These are phyloP conservation scores for Trichomonascaceae sp. DNA, from an alignment of 1,139 yeast species.

Conservation along the genomic window DNA sequence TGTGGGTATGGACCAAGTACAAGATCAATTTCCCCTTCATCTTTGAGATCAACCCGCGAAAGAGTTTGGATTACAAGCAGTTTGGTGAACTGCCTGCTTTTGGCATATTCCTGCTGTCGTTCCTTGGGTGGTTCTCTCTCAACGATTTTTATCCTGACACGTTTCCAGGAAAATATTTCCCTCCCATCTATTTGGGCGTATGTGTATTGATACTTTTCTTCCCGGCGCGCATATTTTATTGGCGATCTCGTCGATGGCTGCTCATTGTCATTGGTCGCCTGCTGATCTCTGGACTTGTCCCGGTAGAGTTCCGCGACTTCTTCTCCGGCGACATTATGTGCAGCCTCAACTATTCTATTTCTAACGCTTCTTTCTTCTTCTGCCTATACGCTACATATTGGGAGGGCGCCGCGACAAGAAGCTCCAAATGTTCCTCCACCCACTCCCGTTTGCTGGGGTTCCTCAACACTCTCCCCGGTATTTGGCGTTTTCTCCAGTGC, in stretches of 20 bases:
- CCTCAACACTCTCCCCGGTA: slow-evolving; percentile 68
- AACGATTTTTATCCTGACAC: slow-evolving; percentile 48
- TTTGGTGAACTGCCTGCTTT: slow-evolving; percentile 50
- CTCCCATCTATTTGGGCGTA: slow-evolving; percentile 61
- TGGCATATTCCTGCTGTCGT: slow-evolving; percentile 40
- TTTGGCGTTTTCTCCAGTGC: slow-evolving; percentile 88
- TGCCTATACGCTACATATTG: slow-evolving; percentile 68
- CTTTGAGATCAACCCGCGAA: slow-evolving; percentile 70
- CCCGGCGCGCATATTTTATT: slow-evolving; percentile 45
- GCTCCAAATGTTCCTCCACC: slow-evolving; percentile 60
- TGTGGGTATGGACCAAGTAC: slow-evolving; percentile 57
- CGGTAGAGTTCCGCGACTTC: slow-evolving; percentile 91
- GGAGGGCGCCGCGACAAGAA: slow-evolving; percentile 29
- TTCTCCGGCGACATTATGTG: slow-evolving; percentile 84
- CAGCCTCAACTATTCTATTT: slow-evolving; percentile 75
- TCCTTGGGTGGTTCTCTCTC: slow-evolving; percentile 68
- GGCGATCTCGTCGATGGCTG: slow-evolving; percentile 59
- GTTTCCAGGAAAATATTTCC: slow-evolving; percentile 63
- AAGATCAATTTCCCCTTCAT: slow-evolving; percentile 85
- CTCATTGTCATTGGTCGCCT: slow-evolving; percentile 60
- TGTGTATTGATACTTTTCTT: slow-evolving; percentile 36
- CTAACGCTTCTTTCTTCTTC: slow-evolving; percentile 73
- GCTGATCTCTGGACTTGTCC: slow-evolving; percentile 70
- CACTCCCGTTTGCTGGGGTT: slow-evolving; percentile 69
- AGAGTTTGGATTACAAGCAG: slow-evolving; percentile 56